Evolutionary conservation across 2,329 filamentous ascomycete genomes (phyloP), one percentile per base, ranked within the genome.

Genomic region (Immersiporthe knoxdaviesiana): DNA sequence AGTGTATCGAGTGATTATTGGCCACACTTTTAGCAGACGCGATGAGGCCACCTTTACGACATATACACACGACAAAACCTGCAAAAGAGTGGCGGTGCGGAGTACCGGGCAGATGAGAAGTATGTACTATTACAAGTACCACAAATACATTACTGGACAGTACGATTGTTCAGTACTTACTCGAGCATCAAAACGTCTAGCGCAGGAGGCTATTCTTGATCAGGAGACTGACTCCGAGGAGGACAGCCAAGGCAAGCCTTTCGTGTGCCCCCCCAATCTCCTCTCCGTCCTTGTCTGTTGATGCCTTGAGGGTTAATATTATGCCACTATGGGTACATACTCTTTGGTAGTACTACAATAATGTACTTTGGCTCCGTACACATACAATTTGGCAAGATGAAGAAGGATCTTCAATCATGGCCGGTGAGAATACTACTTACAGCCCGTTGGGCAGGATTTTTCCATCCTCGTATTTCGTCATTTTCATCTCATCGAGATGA

Each of bases 391-490:
- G 37, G 39, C 59, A 44, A 41, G n/a, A 27, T 66, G 37, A n/a
- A 2, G 37, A 61, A 35, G 54, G 41, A 50, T 52, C 64, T 44
- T 59, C 64, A n/a, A n/a, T n/a, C n/a, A n/a, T 10, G 27, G 2
- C 27, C 41, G 37, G 44, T 66, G 30, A 60, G 12, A 37, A 66
- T 37, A 47, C 39, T 50, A 35, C 35, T 35, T 35, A 10, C 47
- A 58, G 32, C 16, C 11, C 18, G 21, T 41, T n/a, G 56, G 39
- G 21, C 39, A 50, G 39, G 32, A 39, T 24, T 47, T 41, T 12
- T 59, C n/a, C 54, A 47, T 44, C 56, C n/a, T 66, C 65, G 65
- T 66, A 66, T 66, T 66, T 66, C 65, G 65, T 60, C 65, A 66
- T 66, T 8, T 16, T 56, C 47, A 39, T 56, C 52, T 56, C 50